These are phyloP conservation scores for Ascochyta koolunga DNA, from an alignment of 2,329 filamentous ascomycete genomes.

Conservation along the genomic window DNA sequence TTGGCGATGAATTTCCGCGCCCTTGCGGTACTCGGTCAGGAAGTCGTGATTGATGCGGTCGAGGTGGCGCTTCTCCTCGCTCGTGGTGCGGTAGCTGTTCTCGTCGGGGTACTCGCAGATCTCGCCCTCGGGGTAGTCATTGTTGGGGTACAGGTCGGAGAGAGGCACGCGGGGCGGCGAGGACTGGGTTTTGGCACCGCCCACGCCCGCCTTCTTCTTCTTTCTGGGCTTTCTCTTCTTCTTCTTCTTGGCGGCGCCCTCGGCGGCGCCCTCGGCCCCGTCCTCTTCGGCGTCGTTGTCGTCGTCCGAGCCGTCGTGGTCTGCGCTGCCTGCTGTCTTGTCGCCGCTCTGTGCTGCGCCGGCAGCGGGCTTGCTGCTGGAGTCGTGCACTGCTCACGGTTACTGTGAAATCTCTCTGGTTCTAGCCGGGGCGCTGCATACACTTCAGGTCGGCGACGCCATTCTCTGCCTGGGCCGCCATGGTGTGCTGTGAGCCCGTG, in stretches of 20 bases:
- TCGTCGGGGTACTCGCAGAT: conserved; percentile 79
- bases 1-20: conserved; percentile 87
- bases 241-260: conserved; percentile 69
- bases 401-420: not conserved
- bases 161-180: conserved; percentile 76
- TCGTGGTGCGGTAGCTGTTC: conserved; percentile 78
- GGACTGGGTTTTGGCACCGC: conserved; percentile 71
- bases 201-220: conserved; percentile 64
- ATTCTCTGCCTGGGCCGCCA: conserved; percentile 48
- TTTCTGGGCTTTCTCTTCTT: conserved; percentile 82
- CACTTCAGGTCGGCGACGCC: conserved; percentile 47
- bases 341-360: conserved; percentile 36
- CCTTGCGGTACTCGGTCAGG: conserved; percentile 79
- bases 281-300: conserved; percentile 58
- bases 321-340: conserved; percentile 53
- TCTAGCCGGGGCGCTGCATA: conserved; percentile 23
- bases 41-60: conserved; percentile 82
- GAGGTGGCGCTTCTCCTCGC: conserved; percentile 82
- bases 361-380: conserved; percentile 40
- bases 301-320: conserved; percentile 62
- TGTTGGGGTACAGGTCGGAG: conserved; percentile 74
- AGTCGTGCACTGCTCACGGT: conserved; percentile 43
- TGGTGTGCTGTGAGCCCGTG: conserved; percentile 25
- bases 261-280: conserved; percentile 46
- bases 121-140: conserved; percentile 77